phyloP scores from a whole-genome alignment of 805 yeast species.

The Hermanozyma aechmeae region DNA sequence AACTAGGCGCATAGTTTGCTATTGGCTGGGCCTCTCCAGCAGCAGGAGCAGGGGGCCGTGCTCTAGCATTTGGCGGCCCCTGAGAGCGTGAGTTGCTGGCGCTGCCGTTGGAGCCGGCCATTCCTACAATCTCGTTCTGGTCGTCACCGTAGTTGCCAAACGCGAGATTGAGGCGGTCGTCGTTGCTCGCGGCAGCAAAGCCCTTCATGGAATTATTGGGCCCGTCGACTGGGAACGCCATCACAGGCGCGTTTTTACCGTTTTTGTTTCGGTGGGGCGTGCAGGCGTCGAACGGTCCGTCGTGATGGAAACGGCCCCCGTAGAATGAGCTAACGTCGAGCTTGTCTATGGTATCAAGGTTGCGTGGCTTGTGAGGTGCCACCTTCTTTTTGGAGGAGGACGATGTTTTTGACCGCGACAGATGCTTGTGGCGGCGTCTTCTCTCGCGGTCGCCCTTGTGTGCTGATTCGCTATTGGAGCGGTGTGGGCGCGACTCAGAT shows the following conservation, averaged over 20 bases:
- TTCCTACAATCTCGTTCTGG: constrained; percentile 32
- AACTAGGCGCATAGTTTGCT: constrained; percentile 32
- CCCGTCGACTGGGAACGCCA: constrained; percentile 93
- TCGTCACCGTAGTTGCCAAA: constrained; percentile 56
- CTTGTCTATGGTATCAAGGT: constrained; percentile 89
- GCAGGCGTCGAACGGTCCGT: constrained; percentile 98
- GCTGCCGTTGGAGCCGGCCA: constrained; percentile 3
- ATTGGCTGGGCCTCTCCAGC: constrained; percentile 5
- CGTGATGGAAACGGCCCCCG: constrained; percentile 94
- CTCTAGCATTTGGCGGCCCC: background rate
- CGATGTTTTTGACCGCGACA: constrained; percentile 12
- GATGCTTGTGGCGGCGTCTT: constrained; percentile 6
- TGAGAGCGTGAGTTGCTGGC: background rate
- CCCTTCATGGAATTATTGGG: constrained; percentile 84
- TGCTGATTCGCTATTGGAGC: constrained; percentile 9
- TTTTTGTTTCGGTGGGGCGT: constrained; percentile 89
- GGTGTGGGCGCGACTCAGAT: constrained; percentile 9
- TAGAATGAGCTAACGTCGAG: constrained; percentile 92
- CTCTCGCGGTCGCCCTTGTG: constrained; percentile 6
- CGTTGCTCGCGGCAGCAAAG: constrained; percentile 39
- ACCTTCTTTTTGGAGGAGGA: constrained; percentile 34
- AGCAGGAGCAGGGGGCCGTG: constrained; percentile 2
- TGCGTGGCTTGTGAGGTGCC: constrained; percentile 47
- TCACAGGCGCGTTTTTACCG: constrained; percentile 72
- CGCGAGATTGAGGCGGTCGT: constrained; percentile 58